Percentiles rank a stretch among this genome's conserved stretches.
These are phyloP conservation scores for Xylaria telfairii DNA, from an alignment of 495 filamentous ascomycete genomes.

Conservation along the genomic window DNA sequence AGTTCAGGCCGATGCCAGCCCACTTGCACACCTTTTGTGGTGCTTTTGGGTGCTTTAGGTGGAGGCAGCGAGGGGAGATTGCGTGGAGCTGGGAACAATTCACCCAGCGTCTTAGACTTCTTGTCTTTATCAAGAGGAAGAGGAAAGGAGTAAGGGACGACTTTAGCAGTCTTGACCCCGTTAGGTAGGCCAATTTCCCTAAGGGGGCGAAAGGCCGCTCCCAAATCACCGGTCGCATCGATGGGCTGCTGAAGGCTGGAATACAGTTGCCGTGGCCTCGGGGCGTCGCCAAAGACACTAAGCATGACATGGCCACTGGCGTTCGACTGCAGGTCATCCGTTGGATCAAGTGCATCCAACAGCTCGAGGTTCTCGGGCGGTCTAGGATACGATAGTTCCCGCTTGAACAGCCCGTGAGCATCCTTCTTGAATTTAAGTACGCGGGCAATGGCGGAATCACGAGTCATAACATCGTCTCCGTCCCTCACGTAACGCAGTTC, in stretches of 20 bases:
- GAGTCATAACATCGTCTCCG: conserved; percentile 30
- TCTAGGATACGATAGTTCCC: conserved; percentile 48
- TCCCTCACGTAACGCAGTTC: conserved; percentile 42
- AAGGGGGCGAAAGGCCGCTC: conserved; percentile 51
- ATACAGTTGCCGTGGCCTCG: conserved; percentile 77
- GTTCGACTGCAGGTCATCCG: conserved; percentile 34
- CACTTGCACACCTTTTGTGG: conserved; percentile 65
- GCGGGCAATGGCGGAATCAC: conserved; percentile 43
- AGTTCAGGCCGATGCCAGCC: conserved; percentile 67
- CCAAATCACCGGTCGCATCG: conserved; percentile 42
- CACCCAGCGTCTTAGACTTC: conserved; percentile 70
- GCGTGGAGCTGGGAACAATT: conserved; percentile 77
- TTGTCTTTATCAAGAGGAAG: conserved; percentile 50
- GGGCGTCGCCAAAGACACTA: conserved; percentile 74
- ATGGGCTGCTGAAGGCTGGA: conserved; percentile 73
- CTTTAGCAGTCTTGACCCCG: conserved; percentile 72
- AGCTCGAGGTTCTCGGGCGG: conserved; percentile 21
- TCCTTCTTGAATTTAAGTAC: conserved; percentile 50
- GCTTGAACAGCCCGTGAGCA: conserved; percentile 47
- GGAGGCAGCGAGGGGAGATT: conserved; percentile 71
- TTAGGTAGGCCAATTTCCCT: conserved; percentile 72
- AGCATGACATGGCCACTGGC: conserved; percentile 63
- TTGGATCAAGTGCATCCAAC: conserved; percentile 30
- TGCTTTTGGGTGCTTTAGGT: conserved; percentile 70
- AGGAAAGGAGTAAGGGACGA: conserved; percentile 57